Conservation (phyloP, 306 rosid species). For the cucumber (Cucumis sativus) region DNA sequence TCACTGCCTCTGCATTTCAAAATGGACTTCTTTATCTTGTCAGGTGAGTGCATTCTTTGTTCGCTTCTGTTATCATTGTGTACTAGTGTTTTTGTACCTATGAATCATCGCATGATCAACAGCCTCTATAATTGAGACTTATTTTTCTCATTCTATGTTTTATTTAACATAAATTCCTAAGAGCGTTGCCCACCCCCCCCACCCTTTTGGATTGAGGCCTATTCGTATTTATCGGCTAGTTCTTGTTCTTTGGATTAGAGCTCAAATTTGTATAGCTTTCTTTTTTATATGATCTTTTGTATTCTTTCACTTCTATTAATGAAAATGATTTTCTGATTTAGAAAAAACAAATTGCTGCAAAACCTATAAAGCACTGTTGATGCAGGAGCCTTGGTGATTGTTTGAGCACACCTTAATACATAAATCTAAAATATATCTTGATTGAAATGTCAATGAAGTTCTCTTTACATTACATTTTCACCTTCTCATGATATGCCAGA, state of each 20-base stretch:
- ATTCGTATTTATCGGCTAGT: neutral
- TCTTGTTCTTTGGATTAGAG: neutral
- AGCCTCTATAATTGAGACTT: neutral
- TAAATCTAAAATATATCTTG: neutral
- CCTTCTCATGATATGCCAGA: neutral
- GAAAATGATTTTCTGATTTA: neutral
- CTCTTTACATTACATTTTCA: neutral
- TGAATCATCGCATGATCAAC: neutral
- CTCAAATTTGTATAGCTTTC: neutral
- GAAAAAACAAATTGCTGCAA: neutral
- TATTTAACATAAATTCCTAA: neutral
- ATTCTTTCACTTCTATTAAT: neutral
- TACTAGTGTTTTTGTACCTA: neutral
- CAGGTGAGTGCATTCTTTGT: conserved; percentile 41
- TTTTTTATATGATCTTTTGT: neutral
- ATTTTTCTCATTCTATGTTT: neutral
- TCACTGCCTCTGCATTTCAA: conserved; percentile 84
- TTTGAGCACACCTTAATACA: neutral
- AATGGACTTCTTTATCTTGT: conserved; percentile 85
- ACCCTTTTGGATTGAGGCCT: neutral
- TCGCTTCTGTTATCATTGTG: conserved; percentile 6
- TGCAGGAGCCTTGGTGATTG: neutral
- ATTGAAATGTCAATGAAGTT: neutral
- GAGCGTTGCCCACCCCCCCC: neutral
- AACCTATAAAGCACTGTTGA: neutral